Percentiles rank a stretch among this genome's conserved stretches.
Conservation (phyloP, 306 rosid species). For the Dryas drummondii region DNA sequence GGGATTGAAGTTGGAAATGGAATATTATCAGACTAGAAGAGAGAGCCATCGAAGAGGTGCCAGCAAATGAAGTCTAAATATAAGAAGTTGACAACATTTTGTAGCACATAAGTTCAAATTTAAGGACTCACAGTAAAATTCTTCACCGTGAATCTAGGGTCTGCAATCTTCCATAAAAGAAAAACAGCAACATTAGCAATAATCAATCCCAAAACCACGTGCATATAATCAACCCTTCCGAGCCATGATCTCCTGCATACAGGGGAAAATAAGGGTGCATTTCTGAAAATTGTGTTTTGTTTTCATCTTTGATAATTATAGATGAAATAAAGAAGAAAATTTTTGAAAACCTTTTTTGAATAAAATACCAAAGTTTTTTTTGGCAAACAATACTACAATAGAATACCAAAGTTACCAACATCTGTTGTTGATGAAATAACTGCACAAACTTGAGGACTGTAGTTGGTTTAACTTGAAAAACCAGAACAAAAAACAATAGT, state of each 20-base stretch:
- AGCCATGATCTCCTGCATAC: constrained; percentile 66
- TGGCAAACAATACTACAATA: too few species aligned
- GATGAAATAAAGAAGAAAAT: too few species aligned
- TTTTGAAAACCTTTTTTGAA: too few species aligned
- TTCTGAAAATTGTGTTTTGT: too few species aligned
- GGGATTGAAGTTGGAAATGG: constrained; percentile 19
- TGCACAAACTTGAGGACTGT: too few species aligned
- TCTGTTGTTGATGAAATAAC: too few species aligned
- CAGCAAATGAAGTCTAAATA: not conserved
- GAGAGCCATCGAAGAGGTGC: too few species aligned
- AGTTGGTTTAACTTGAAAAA: too few species aligned
- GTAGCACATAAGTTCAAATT: constrained; percentile 16
- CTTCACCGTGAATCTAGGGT: constrained; percentile 54
- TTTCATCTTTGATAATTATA: too few species aligned
- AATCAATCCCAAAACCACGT: constrained; percentile 65
- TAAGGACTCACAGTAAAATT: constrained; percentile 68
- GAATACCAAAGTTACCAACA: too few species aligned
- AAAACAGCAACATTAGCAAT: constrained; percentile 74
- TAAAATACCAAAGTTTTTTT: too few species aligned
- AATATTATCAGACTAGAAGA: constrained; percentile 16
- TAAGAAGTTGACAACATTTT: constrained; percentile 11
- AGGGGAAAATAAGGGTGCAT: constrained; percentile 23
- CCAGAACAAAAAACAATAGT: not conserved
- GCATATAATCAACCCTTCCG: constrained; percentile 37
- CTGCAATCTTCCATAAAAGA: constrained; percentile 58